Conservation (phyloP, 1,284 basidiomycete genomes). For the Fistulina hepatica region DNA sequence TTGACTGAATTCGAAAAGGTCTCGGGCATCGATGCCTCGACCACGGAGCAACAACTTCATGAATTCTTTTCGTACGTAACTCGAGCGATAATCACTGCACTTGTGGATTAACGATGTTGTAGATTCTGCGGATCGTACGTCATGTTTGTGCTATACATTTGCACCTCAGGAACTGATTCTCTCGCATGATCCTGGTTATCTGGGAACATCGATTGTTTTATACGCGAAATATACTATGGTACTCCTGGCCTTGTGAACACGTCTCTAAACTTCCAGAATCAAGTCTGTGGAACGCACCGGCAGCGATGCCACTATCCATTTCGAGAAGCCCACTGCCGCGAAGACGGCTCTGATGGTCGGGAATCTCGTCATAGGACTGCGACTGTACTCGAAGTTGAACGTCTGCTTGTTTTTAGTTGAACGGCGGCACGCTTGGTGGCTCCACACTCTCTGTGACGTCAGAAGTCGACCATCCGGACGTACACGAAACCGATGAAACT, state of each 20-base stretch:
- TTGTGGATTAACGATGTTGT: background rate
- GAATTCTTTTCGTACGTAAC: background rate
- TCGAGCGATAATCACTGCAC: background rate
- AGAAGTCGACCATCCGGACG: conserved; percentile 47
- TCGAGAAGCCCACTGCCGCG: conserved; percentile 68
- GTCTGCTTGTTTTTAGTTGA: conserved; percentile 47
- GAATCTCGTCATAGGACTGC: conserved; percentile 4
- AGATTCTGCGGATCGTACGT: conserved; percentile 1
- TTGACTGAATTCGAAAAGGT: too few relatives aligned
- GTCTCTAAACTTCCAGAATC: conserved; percentile 40
- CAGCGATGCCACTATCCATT: conserved; percentile 47
- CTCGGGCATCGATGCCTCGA: background rate
- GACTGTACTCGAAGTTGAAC: conserved; percentile 7
- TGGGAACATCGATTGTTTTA: background rate
- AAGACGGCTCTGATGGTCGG: conserved; percentile 70
- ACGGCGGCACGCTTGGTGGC: conserved; percentile 62
- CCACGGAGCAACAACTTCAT: background rate
- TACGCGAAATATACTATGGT: background rate
- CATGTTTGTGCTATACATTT: too few relatives aligned
- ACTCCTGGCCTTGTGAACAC: too few relatives aligned
- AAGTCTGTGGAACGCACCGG: conserved; percentile 44
- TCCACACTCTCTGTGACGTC: conserved; percentile 51
- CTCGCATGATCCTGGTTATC: background rate
- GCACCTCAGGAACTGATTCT: too few relatives aligned
- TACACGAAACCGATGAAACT: conserved; percentile 28